Evolutionary conservation across 768 basidiomycete genomes (phyloP).

Genomic region (Leucogyrophana mollusca): DNA sequence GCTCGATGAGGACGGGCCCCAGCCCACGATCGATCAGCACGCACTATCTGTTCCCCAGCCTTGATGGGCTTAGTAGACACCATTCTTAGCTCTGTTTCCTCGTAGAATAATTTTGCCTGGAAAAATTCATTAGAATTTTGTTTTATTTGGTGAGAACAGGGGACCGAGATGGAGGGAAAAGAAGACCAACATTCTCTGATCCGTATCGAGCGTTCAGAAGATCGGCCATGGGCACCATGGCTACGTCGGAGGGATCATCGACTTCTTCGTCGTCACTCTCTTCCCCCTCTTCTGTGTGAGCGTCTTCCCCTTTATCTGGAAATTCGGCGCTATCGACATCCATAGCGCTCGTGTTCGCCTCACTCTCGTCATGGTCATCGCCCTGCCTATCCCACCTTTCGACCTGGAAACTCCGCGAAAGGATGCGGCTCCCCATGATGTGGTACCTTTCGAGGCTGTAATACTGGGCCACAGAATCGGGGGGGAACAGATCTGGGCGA

Average conservation of each 20-base stretch:
- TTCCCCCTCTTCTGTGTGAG: conserved; percentile 41
- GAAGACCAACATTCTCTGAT: conserved; percentile 70
- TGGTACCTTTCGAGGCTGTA: conserved; percentile 81
- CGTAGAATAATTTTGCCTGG: conserved; percentile 85
- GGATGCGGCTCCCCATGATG: conserved; percentile 85
- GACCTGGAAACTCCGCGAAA: conserved; percentile 90
- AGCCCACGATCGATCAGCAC: conserved; percentile 22
- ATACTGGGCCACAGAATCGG: conserved; percentile 37
- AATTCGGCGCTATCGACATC: conserved; percentile 25
- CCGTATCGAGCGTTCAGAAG: conserved; percentile 89
- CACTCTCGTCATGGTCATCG: conserved; percentile 32
- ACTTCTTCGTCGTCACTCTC: conserved; percentile 46
- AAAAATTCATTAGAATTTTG: not conserved
- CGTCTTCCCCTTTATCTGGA: conserved; percentile 13
- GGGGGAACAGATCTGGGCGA: conserved; percentile 70
- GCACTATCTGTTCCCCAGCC: conserved; percentile 84
- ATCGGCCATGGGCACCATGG: conserved; percentile 97
- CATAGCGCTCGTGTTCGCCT: conserved; percentile 23
- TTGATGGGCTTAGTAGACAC: conserved; percentile 71
- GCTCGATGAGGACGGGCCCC: not conserved
- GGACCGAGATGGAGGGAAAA: not conserved
- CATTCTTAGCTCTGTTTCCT: conserved; percentile 73
- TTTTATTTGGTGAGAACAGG: conserved; percentile 2
- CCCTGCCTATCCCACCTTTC: conserved; percentile 47
- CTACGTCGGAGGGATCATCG: conserved; percentile 62